A percentile compares a stretch with the other conserved stretches of the same genome.
phyloP scores from a whole-genome alignment of 331 rosid species.

The Rosa hybrid region DNA sequence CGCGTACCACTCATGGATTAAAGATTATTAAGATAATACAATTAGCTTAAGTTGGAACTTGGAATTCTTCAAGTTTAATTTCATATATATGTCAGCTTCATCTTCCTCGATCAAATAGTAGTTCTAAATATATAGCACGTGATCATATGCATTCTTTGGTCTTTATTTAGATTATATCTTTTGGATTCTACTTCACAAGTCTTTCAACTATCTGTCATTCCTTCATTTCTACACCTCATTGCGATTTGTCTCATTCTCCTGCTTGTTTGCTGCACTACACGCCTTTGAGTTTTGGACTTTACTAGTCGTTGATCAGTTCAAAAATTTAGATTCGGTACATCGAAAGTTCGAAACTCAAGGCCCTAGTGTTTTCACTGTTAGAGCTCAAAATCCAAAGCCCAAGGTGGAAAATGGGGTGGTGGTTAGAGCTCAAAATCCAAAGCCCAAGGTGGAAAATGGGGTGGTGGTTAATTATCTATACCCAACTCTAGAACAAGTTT shows the following conservation, averaged over 20 bases:
- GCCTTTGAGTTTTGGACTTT: neutral
- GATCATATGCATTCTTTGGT: neutral
- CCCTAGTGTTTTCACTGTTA: neutral
- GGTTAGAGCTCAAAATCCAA: neutral
- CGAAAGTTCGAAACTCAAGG: neutral
- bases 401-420: too few species aligned
- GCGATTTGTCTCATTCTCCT: neutral
- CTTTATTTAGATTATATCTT: neutral
- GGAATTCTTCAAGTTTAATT: constrained; percentile 10
- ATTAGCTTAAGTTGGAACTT: neutral
- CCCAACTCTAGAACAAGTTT: too few species aligned
- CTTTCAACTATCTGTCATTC: constrained; percentile 8
- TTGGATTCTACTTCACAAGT: neutral
- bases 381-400: neutral
- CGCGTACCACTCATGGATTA: neutral
- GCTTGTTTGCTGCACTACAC: neutral
- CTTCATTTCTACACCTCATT: neutral
- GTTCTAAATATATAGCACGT: neutral
- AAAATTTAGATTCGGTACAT: too few species aligned
- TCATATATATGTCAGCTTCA: neutral
- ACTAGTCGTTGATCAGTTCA: neutral
- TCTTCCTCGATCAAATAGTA: neutral
- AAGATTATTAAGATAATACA: neutral
- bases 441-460: neutral
- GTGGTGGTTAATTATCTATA: too few species aligned